These are phyloP conservation scores for Xerocomellus chrysenteron DNA, from an alignment of 768 basidiomycete genomes.

Conservation along the genomic window DNA sequence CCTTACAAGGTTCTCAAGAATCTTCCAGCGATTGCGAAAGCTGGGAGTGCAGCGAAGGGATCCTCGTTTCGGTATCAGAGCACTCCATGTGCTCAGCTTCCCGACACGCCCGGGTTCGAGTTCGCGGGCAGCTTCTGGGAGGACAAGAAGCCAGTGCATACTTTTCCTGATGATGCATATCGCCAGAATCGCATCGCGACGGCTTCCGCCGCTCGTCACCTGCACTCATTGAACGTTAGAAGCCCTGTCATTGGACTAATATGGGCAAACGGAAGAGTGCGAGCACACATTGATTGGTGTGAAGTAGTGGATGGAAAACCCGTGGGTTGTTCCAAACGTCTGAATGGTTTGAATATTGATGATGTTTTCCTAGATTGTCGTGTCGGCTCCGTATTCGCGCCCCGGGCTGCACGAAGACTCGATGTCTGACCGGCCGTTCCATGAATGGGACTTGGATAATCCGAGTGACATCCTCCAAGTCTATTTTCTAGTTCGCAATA, in stretches of 20 bases:
- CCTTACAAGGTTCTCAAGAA: constrained; percentile 48
- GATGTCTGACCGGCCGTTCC: constrained; percentile 31
- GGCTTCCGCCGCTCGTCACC: constrained; percentile 47
- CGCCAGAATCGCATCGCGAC: constrained; percentile 59
- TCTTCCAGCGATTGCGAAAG: constrained; percentile 35
- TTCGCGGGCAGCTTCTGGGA: constrained; percentile 57
- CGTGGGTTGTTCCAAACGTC: constrained; percentile 28
- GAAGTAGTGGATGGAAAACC: constrained; percentile 32
- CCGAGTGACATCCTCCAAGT: constrained; percentile 48
- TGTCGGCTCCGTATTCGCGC: constrained; percentile 48
- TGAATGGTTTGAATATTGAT: background rate
- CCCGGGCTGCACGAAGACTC: constrained; percentile 14
- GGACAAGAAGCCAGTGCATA: constrained; percentile 56
- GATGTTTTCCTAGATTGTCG: constrained; percentile 38
- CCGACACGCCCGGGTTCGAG: constrained; percentile 49
- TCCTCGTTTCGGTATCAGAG: constrained; percentile 53
- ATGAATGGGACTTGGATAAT: constrained; percentile 49
- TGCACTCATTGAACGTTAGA: constrained; percentile 44
- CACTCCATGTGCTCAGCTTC: constrained; percentile 48
- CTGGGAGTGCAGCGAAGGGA: constrained; percentile 39
- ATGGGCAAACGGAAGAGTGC: constrained; percentile 51
- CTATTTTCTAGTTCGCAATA: constrained; percentile 51
- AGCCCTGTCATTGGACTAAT: constrained; percentile 54
- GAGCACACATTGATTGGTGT: constrained; percentile 59
- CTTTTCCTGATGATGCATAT: constrained; percentile 51